A percentile compares a stretch with the other conserved stretches of the same genome.
phyloP scores from a whole-genome alignment of 371 early-diverging fungal genomes.

The Syncephalastrum sp. region DNA sequence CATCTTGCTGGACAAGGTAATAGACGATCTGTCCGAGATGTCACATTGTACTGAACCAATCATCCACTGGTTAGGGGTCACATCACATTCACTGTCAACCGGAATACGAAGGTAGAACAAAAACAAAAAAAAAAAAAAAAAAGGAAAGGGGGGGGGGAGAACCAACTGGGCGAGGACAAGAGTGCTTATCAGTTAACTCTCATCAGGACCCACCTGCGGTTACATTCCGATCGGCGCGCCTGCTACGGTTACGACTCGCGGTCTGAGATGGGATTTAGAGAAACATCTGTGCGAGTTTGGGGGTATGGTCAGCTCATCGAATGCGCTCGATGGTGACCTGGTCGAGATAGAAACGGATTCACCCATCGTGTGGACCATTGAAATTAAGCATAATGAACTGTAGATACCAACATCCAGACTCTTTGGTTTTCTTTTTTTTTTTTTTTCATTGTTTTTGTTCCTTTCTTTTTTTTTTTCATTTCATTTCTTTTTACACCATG shows the following conservation, averaged over 20 bases:
- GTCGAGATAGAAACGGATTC: constrained; percentile 64
- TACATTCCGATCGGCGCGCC: constrained; percentile 78
- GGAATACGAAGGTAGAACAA: constrained; percentile 58
- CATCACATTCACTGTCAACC: constrained; percentile 66
- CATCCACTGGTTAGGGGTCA: constrained; percentile 42
- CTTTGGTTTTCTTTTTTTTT: background rate
- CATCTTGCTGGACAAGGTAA: constrained; percentile 67
- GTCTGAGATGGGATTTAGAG: constrained; percentile 85
- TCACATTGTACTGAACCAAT: constrained; percentile 2
- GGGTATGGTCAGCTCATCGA: constrained; percentile 77
- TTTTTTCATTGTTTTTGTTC: background rate
- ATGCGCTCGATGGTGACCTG: constrained; percentile 56
- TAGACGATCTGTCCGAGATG: constrained; percentile 24
- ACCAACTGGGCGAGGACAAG: too few relatives aligned
- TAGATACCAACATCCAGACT: background rate
- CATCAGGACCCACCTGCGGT: constrained; percentile 81
- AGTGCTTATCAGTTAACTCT: background rate
- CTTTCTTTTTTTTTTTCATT: too few relatives aligned
- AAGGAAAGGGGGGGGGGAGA: too few relatives aligned
- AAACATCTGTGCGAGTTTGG: constrained; percentile 64
- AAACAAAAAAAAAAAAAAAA: background rate
- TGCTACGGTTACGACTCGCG: constrained; percentile 63
- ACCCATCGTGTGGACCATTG: constrained; percentile 81
- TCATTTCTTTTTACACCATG: too few relatives aligned
- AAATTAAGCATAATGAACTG: constrained; percentile 29